Evolutionary conservation across 805 yeast genomes (phyloP).

Genomic region (Suhomyces sp.): DNA sequence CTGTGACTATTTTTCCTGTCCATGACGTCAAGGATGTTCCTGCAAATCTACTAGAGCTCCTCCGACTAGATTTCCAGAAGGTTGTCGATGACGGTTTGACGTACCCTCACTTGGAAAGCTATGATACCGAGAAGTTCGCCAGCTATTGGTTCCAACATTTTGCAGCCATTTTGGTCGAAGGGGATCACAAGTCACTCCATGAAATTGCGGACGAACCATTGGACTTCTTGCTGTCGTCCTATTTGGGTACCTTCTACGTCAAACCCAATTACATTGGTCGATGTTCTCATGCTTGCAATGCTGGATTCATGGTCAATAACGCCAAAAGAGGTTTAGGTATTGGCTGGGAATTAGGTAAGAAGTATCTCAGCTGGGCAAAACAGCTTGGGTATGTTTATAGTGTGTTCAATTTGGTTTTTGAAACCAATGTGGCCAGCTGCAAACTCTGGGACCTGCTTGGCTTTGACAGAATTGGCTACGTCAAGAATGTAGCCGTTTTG

Average conservation of each 20-base stretch:
- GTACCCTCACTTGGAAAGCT: conserved; percentile 56
- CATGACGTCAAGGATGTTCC: conserved; percentile 53
- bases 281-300: conserved; percentile 85
- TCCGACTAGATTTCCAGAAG: conserved; percentile 55
- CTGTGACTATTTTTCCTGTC: conserved; percentile 64
- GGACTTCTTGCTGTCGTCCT: conserved; percentile 44
- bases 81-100: conserved; percentile 75
- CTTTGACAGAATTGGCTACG: conserved; percentile 72
- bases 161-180: conserved; percentile 58
- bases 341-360: conserved; percentile 67
- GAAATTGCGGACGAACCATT: conserved; percentile 30
- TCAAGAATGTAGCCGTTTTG: conserved; percentile 71
- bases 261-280: conserved; percentile 88
- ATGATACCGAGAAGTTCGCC: conserved; percentile 50
- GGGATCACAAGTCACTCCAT: conserved; percentile 20
- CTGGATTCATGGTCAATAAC: conserved; percentile 73
- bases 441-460: conserved; percentile 83
- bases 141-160: conserved; percentile 68
- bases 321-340: conserved; percentile 62
- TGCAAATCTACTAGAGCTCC: conserved; percentile 40
- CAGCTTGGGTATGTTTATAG: conserved; percentile 75
- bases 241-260: conserved; percentile 74
- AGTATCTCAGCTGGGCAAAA: conserved; percentile 73
- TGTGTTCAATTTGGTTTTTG: conserved; percentile 86
- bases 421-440: conserved; percentile 70